A percentile compares a stretch with the other conserved stretches of the same genome.
Conservation (phyloP, 2,329 filamentous ascomycete species). For the Colletotrichum sp. region DNA sequence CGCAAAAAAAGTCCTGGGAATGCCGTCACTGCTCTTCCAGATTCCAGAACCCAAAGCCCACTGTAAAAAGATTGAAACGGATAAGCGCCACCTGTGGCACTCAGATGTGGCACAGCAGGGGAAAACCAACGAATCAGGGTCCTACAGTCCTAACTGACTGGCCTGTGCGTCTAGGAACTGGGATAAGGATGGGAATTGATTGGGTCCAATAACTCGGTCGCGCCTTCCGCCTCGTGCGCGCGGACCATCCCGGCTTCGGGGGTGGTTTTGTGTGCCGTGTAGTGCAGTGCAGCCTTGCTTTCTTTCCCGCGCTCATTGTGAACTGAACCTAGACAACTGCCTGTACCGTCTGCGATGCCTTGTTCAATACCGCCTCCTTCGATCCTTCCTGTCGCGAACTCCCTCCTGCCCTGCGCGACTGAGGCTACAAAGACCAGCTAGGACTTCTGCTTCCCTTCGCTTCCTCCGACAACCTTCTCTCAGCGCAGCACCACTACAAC, state of each 20-base stretch:
- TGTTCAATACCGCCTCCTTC: neutral
- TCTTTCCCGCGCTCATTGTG: neutral
- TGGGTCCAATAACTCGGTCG: neutral
- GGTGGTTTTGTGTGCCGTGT: neutral
- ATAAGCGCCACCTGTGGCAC: conserved; percentile 6
- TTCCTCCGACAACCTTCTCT: neutral
- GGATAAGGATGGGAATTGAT: neutral
- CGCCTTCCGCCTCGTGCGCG: conserved; percentile 6
- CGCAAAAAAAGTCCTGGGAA: neutral
- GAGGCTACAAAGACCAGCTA: neutral
- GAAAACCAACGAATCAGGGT: neutral
- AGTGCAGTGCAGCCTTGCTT: conserved; percentile 2
- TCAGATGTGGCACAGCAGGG: neutral
- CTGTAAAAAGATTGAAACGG: neutral
- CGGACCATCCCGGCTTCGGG: conserved; percentile 5
- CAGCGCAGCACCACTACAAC: neutral
- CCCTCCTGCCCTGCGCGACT: neutral
- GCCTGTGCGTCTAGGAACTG: neutral
- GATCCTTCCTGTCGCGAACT: neutral
- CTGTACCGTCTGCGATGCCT: conserved; percentile 7
- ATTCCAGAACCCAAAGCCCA: neutral
- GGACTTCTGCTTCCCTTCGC: neutral
- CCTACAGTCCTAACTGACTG: neutral
- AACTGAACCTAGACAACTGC: conserved; percentile 3
- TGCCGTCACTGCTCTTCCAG: conserved; percentile 5